Percentiles rank a stretch among this genome's conserved stretches.
Conservation (phyloP, 306 rosid genomes). For the Quercus dentata region DNA sequence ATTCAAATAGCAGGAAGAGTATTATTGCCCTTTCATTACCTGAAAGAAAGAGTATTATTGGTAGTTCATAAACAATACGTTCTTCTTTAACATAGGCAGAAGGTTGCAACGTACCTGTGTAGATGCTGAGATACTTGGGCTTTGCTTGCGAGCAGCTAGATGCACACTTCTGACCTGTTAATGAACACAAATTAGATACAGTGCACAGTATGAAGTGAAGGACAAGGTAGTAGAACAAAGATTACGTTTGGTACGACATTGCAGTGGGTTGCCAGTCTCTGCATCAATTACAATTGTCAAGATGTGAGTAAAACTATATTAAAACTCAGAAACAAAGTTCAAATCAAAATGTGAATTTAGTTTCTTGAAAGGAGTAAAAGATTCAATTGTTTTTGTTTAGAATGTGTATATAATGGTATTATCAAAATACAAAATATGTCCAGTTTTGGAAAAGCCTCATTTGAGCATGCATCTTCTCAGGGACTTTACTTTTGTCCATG, state of each 20-base stretch:
- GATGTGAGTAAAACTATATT: slow-evolving; percentile 15
- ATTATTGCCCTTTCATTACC: slow-evolving; percentile 59
- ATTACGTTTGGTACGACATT: slow-evolving; percentile 61
- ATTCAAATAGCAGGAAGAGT: slow-evolving; percentile 61
- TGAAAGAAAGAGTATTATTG: slow-evolving; percentile 13
- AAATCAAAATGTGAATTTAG: background rate
- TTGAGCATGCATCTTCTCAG: background rate
- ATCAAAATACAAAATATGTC: background rate
- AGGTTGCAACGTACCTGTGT: slow-evolving; percentile 50
- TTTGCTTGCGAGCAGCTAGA: slow-evolving; percentile 76
- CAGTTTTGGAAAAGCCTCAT: background rate
- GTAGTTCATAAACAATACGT: background rate
- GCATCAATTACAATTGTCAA: slow-evolving; percentile 27
- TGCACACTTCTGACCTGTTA: slow-evolving; percentile 53
- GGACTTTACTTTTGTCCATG: background rate
- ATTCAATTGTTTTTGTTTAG: background rate
- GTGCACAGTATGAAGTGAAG: background rate
- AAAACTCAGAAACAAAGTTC: background rate
- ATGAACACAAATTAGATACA: slow-evolving; percentile 9
- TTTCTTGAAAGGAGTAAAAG: background rate
- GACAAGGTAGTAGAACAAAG: background rate
- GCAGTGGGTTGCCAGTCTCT: slow-evolving; percentile 56
- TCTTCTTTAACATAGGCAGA: background rate
- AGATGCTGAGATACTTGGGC: slow-evolving; percentile 49
- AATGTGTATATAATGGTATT: no score